phyloP scores from a whole-genome alignment of 2,329 filamentous ascomycete species.

The Plenodomus tracheiphilus region DNA sequence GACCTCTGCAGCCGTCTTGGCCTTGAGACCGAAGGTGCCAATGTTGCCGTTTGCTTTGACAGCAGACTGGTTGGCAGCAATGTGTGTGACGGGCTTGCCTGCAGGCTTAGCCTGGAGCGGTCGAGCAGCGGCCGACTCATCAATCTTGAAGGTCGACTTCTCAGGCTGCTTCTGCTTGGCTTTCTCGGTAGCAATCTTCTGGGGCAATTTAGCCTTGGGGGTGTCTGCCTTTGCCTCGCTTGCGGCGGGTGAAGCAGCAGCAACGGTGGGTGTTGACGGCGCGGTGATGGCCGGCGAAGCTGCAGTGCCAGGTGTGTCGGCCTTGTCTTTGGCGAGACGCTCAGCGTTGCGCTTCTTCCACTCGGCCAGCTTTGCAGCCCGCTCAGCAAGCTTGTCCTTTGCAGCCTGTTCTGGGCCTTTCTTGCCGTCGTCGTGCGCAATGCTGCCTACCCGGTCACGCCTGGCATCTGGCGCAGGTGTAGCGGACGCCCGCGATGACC shows the following conservation, averaged over 20 bases:
- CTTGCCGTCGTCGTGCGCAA: slow-evolving; percentile 62
- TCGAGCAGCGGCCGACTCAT: slow-evolving; percentile 34
- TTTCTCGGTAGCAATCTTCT: slow-evolving; percentile 84
- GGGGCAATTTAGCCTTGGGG: slow-evolving; percentile 77
- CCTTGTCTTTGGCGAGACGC: slow-evolving; percentile 64
- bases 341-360: slow-evolving; percentile 73
- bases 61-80: slow-evolving; percentile 17
- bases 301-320: slow-evolving; percentile 63
- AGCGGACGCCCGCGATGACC: slow-evolving; percentile 67
- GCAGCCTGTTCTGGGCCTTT: slow-evolving; percentile 41
- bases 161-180: slow-evolving; percentile 57
- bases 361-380: slow-evolving; percentile 59
- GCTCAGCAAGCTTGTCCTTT: slow-evolving; percentile 30
- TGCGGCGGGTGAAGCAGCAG: slow-evolving; percentile 34
- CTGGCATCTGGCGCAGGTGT: slow-evolving; percentile 27
- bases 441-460: slow-evolving; percentile 35
- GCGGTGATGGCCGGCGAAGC: slow-evolving; percentile 62
- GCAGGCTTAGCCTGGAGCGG: slow-evolving; percentile 33
- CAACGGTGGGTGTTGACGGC: slow-evolving; percentile 61
- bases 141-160: slow-evolving; percentile 45
- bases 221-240: slow-evolving; percentile 51
- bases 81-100: slow-evolving; percentile 26
- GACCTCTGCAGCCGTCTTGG: slow-evolving; percentile 68
- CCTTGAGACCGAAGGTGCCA: slow-evolving; percentile 78
- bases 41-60: slow-evolving; percentile 66